A percentile compares a stretch with the other conserved stretches of the same genome.
Conservation (phyloP, 805 yeast genomes). For the Barnettozyma salicaria region DNA sequence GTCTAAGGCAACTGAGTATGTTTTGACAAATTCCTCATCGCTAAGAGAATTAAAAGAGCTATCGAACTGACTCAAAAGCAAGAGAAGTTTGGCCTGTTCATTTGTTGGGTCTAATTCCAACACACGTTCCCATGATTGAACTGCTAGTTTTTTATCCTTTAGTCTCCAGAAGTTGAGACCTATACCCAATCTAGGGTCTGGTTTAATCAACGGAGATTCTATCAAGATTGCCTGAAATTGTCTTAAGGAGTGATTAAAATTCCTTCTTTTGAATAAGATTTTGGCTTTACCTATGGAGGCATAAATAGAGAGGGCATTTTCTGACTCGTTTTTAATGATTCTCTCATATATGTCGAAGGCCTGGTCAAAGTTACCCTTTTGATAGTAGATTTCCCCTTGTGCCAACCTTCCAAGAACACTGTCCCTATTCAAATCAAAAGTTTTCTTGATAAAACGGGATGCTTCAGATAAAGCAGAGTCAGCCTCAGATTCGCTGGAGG, state of each 20-base stretch:
- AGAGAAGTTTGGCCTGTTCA: slow-evolving; percentile 55
- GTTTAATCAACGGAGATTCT: slow-evolving; percentile 69
- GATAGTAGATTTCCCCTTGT: slow-evolving; percentile 57
- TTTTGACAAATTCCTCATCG: slow-evolving; percentile 50
- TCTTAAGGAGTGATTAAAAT: slow-evolving; percentile 67
- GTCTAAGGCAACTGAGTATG: slow-evolving; percentile 54
- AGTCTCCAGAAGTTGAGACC: slow-evolving; percentile 92
- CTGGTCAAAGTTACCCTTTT: slow-evolving; percentile 57
- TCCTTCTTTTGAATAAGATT: slow-evolving; percentile 62
- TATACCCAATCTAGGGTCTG: slow-evolving; percentile 92
- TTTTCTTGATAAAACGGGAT: slow-evolving; percentile 40
- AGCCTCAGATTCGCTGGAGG: slow-evolving; percentile 22
- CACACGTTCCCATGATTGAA: slow-evolving; percentile 76
- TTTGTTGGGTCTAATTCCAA: slow-evolving; percentile 58
- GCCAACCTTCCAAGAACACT: slow-evolving; percentile 52
- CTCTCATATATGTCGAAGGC: slow-evolving; percentile 67
- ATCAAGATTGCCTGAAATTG: slow-evolving; percentile 78
- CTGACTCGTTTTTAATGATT: slow-evolving; percentile 40
- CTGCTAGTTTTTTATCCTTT: slow-evolving; percentile 71
- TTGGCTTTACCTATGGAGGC: slow-evolving; percentile 86
- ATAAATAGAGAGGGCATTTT: slow-evolving; percentile 56
- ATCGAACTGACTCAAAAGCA: slow-evolving; percentile 66
- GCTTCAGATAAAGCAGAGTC: slow-evolving; percentile 35
- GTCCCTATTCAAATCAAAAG: slow-evolving; percentile 40
- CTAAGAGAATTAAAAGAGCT: slow-evolving; percentile 50